Base-by-base conservation (phyloP, 225 moss, liverwort and hornwort species). In the Polytrichum formosum region DNA sequence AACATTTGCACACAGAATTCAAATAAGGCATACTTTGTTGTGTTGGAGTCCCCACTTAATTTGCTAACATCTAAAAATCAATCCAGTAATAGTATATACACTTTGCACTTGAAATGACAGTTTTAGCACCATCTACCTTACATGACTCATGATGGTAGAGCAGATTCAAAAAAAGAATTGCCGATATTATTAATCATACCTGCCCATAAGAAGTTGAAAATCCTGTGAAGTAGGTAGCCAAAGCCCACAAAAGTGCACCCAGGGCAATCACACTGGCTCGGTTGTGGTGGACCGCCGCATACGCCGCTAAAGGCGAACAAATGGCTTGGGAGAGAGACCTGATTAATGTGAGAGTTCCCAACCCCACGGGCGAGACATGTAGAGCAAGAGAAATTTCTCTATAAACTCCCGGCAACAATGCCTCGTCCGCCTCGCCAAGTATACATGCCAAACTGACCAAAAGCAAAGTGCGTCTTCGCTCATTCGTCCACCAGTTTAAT, bases 231-330 rank as follows among this genome's bases (percentile, higher is more conserved):
- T 55, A 55, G 28, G 71, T 72, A 26, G 71, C 54, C 30, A 22
- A 60, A 22, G 71, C 61, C 61, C 71, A 72, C 19, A 72, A 31
- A 20, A 62, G 22, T 29, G 62, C 61, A 60, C 71, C 71, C 13
- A 62, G 60, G 25, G 60, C 71, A 19, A 72, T 72, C 2, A 61
- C 53, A 33, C 21, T 60, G 6, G 71, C 26, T 46, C 61, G 58
- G n/a, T 72, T 72, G 59, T 70, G 54, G 20, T 59, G 70, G 27
- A 70, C 27, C 1, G 70, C 54, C 17, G 54, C 22, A 56, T 56
- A 59, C 18, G 56, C 70, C 4, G 56, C 59, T 16, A 31, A 28
- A 70, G 70, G 70, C 1, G 56, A 56, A 58, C 70, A 70, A 27
- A 70, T 26, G 6, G 70, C 59, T 53, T 70, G 56, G 2, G 54